phyloP scores from a whole-genome alignment of 2,329 filamentous ascomycete genomes.

The Iodosphaeria phyllophila region DNA sequence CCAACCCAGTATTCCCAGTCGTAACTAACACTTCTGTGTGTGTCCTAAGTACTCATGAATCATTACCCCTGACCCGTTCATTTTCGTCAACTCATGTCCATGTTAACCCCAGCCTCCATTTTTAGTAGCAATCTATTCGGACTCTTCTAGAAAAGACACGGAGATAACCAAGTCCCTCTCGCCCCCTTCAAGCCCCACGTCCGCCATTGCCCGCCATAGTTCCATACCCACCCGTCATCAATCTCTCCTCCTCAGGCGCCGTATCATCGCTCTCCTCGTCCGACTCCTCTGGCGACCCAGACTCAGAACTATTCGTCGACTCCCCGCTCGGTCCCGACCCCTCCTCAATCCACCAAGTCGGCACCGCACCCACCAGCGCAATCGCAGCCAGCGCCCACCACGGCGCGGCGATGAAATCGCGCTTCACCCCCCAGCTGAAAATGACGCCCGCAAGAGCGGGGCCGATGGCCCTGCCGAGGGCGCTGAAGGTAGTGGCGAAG shows the following conservation, averaged over 20 bases:
- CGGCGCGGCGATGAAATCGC: constrained; percentile 58
- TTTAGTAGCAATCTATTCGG: too few relatives aligned
- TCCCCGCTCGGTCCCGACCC: constrained; percentile 43
- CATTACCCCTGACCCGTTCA: too few relatives aligned
- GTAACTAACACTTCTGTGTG: too few relatives aligned
- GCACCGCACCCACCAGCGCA: constrained; percentile 45
- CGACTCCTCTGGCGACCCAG: constrained; percentile 10
- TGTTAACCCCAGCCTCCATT: too few relatives aligned
- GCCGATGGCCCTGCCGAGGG: constrained; percentile 60
- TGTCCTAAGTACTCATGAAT: too few relatives aligned
- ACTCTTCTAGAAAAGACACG: too few relatives aligned
- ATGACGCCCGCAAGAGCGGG: constrained; percentile 54
- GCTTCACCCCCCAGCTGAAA: constrained; percentile 60
- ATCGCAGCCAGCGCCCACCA: constrained; percentile 63
- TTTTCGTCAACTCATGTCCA: too few relatives aligned
- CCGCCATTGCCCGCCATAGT: constrained; percentile 9
- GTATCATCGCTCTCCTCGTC: constrained; percentile 13
- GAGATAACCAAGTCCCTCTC: too few relatives aligned
- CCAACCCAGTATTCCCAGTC: too few relatives aligned
- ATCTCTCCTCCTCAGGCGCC: constrained; percentile 5
- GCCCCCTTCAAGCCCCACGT: too few relatives aligned
- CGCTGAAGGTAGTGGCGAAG: constrained; percentile 67
- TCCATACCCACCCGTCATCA: constrained; percentile 12
- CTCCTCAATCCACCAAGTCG: constrained; percentile 56
- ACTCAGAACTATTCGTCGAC: constrained; percentile 6